Evolutionary conservation across 208 protist genomes (phyloP).

Genomic region (Leishmania guyanensis): DNA sequence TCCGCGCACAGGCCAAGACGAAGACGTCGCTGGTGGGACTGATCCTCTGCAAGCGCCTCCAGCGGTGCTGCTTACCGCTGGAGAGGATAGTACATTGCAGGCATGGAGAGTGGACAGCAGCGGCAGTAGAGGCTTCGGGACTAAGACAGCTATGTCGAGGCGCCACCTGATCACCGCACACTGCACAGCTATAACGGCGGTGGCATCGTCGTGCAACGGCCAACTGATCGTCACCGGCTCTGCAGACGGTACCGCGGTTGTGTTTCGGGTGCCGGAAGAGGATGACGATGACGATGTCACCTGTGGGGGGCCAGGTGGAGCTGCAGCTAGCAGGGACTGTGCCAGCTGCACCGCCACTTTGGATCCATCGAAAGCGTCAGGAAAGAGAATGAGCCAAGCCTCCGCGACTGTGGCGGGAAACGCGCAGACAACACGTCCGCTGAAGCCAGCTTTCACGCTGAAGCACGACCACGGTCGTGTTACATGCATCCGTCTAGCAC

Average conservation of each 20-base stretch:
- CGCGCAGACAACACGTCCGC: neutral
- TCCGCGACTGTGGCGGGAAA: neutral
- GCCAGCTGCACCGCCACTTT: neutral
- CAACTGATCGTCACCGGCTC: constrained; percentile 63
- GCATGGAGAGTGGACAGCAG: constrained; percentile 40
- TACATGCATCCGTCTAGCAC: constrained; percentile 41
- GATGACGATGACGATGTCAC: constrained; percentile 7
- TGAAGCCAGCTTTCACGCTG: constrained; percentile 38
- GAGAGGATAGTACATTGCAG: constrained; percentile 54
- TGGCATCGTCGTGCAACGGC: constrained; percentile 51
- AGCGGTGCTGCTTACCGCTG: constrained; percentile 35
- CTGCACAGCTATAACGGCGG: constrained; percentile 53
- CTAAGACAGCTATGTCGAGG: constrained; percentile 2
- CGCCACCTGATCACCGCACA: constrained; percentile 35
- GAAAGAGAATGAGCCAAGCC: neutral
- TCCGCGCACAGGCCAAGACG: neutral
- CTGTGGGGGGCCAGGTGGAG: neutral
- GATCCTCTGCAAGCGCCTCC: constrained; percentile 11
- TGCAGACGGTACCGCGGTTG: constrained; percentile 59
- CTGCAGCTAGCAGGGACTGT: neutral
- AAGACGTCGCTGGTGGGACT: neutral
- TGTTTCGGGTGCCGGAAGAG: constrained; percentile 38
- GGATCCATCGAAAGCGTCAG: neutral
- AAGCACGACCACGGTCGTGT: constrained; percentile 61
- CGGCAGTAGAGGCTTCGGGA: neutral